Base-by-base conservation (phyloP, 805 yeast genomes). In the Zygoascus biomembranicola region DNA sequence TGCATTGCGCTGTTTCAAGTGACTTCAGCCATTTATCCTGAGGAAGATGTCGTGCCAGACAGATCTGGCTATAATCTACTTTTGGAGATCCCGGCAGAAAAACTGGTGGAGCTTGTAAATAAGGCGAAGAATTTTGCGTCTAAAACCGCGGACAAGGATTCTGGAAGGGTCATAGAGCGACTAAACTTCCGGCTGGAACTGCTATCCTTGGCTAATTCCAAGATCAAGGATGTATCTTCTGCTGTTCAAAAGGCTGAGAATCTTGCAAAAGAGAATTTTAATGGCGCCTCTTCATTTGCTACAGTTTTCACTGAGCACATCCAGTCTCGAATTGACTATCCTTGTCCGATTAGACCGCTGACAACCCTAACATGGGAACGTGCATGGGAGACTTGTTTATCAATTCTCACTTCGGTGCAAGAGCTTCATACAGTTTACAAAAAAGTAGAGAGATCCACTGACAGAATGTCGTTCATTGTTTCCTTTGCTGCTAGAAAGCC, bases 111-210 rank as follows among this genome's bases (percentile, higher is more conserved):
- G 20, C 37, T 61, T 31, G 49, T 66, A 2, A 66, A 66, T 32
- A 50, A 52, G 41, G 69, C 67, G 5, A 41, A 31, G 26, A 78
- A 77, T 61, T 77, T 78, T 66, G 77, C 83, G 18, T 78, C 16
- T 28, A 43, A 44, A 35, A 44, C 52, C 1, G 23, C 4, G 5
- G 83, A 82, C n/a, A 84, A 81, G 8, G 70, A 85, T 10, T 80
- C 78, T 57, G 89, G 85, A 62, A 94, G 84, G 61, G 94, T 86
- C 26, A 4, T 4, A 6, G 18, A 47, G 20, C 37, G 52, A 20
- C 5, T 49, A 14, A 42, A 46, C 31, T 11, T 55, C 26, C 47
- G 54, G 16, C 43, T 16, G 10, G 57, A 52, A 16, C 59, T 68
- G 63, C 53, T 68, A 19, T 56, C 58, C 26, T 52, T 65, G 6